Percentiles rank a stretch among this genome's conserved stretches.
Conservation (phyloP, 441 rosid genomes). For the Lepidium campestre region DNA sequence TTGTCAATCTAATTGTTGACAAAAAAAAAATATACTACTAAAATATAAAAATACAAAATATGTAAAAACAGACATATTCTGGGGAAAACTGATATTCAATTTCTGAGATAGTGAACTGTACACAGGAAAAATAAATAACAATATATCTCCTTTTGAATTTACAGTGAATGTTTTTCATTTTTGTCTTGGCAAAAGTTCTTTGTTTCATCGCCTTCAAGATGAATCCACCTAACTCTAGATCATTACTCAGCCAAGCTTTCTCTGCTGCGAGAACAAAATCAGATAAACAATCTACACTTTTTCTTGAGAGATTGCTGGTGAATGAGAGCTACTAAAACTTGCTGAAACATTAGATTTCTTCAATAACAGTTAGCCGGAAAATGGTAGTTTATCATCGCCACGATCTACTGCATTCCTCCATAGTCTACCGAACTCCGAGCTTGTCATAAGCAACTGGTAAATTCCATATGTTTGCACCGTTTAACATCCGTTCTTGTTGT, state of each 20-base stretch:
- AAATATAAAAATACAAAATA: too few relatives aligned
- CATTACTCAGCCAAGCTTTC: constrained; percentile 20
- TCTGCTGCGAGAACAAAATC: constrained; percentile 2
- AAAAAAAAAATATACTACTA: too few relatives aligned
- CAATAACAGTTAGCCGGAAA: constrained; percentile 30
- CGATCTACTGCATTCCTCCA: constrained; percentile 78
- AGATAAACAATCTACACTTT: constrained; percentile 14
- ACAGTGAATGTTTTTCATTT: constrained; percentile 18
- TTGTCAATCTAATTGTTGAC: too few relatives aligned
- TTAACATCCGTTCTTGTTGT: constrained; percentile 86
- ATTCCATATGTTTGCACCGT: constrained; percentile 86
- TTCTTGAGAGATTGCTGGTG: background rate
- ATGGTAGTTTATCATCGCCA: constrained; percentile 66
- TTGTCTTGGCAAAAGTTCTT: constrained; percentile 13
- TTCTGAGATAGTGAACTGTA: constrained; percentile 31
- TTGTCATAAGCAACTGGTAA: constrained; percentile 82
- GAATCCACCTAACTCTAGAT: constrained; percentile 24
- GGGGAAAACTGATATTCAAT: constrained; percentile 5
- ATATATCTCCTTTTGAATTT: constrained; percentile 28
- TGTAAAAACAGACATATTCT: too few relatives aligned
- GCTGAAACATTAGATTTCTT: constrained; percentile 24
- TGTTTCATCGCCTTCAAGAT: constrained; percentile 28
- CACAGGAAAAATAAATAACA: constrained; percentile 34
- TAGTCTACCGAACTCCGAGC: constrained; percentile 82
- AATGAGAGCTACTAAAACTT: constrained; percentile 19